These are phyloP conservation scores for Sclerotinia nivalis DNA, from an alignment of 2,329 filamentous ascomycete genomes.

Conservation along the genomic window DNA sequence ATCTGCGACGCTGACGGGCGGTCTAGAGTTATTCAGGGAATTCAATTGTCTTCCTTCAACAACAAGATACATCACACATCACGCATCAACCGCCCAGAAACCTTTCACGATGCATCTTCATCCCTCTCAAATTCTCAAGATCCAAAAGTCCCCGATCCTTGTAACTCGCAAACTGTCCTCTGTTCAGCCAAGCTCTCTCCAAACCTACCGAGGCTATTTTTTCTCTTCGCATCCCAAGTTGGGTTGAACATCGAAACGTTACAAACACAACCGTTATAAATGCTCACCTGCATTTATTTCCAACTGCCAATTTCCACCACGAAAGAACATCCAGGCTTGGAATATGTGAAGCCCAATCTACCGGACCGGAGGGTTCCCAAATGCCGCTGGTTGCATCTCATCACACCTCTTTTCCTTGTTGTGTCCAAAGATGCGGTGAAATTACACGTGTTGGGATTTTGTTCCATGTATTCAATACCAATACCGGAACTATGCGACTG, in stretches of 20 bases:
- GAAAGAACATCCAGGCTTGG: too few species aligned
- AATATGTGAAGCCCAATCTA: too few species aligned
- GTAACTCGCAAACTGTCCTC: too few species aligned
- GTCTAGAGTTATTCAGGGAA: too few species aligned
- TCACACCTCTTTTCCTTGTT: slow-evolving; percentile 2
- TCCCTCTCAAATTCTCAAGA: too few species aligned
- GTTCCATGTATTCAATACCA: not conserved
- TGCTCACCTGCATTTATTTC: not conserved
- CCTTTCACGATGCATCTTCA: too few species aligned
- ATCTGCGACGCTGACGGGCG: too few species aligned
- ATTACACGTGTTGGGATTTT: not conserved
- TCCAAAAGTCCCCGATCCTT: too few species aligned
- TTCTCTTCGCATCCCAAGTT: not conserved
- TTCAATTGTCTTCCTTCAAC: too few species aligned
- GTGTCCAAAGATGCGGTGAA: not conserved
- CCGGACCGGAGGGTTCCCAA: not conserved
- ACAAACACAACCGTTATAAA: not conserved
- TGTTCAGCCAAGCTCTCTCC: not conserved
- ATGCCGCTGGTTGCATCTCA: not conserved
- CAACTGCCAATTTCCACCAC: not conserved
- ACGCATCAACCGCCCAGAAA: too few species aligned
- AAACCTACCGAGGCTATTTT: not conserved
- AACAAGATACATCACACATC: too few species aligned
- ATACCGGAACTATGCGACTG: too few species aligned
- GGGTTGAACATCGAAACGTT: not conserved